Conservation (phyloP, 108 stramenopile genomes). For the Cyclotella baltica region DNA sequence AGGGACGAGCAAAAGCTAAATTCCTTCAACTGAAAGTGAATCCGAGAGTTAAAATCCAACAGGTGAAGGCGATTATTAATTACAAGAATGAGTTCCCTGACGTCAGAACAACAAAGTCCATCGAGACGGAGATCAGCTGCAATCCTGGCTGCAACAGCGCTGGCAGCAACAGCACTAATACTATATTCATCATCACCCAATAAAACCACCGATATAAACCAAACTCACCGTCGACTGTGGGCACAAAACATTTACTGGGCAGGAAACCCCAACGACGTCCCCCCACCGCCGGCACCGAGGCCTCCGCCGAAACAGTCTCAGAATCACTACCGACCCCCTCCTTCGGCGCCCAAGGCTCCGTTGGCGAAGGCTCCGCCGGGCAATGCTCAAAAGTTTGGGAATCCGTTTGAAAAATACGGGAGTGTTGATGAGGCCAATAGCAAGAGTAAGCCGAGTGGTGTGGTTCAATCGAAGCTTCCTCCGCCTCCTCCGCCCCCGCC, state of each 20-base stretch:
- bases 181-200: neutral
- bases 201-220: neutral
- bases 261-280: neutral
- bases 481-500: neutral
- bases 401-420: constrained; percentile 5
- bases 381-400: neutral
- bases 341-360: neutral
- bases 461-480: neutral
- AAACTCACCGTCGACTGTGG: neutral
- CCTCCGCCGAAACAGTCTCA: neutral
- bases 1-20: too few relatives aligned
- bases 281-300: neutral
- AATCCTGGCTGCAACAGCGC: neutral
- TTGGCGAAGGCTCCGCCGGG: neutral
- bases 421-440: neutral
- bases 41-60: too few relatives aligned
- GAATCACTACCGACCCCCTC: neutral
- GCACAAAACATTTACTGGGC: constrained; percentile 16
- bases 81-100: neutral
- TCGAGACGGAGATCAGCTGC: neutral
- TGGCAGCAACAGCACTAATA: neutral
- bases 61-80: too few relatives aligned
- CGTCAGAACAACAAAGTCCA: neutral
- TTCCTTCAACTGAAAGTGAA: too few relatives aligned
- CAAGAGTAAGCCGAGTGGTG: neutral